Percentiles rank a stretch among this genome's conserved stretches.
Evolutionary conservation across 2,329 filamentous ascomycete genomes (phyloP).

Genomic region (Fusarium zealandicum): DNA sequence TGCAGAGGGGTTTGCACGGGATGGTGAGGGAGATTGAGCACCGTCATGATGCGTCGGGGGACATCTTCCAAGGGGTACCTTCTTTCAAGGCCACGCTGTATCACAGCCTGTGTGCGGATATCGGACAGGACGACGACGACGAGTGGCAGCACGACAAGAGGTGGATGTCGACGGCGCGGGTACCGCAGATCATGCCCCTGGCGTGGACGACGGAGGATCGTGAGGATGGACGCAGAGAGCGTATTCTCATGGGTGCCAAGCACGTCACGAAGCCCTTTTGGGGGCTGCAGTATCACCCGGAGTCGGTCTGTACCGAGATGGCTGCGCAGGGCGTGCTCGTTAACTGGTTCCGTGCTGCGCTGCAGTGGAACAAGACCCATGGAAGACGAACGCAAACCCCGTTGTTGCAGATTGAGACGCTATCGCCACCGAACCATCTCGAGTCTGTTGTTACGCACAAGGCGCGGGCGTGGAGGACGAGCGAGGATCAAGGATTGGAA

Average conservation of each 20-base stretch:
- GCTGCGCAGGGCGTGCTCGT: constrained; percentile 69
- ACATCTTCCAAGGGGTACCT: constrained; percentile 71
- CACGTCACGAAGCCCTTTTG: constrained; percentile 77
- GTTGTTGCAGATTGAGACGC: constrained; percentile 33
- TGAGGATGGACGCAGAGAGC: constrained; percentile 50
- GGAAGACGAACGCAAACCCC: constrained; percentile 23
- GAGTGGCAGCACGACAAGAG: constrained; percentile 38
- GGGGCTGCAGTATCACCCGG: constrained; percentile 90
- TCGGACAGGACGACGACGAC: constrained; percentile 50
- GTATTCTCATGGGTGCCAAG: constrained; percentile 78
- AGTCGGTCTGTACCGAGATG: constrained; percentile 82
- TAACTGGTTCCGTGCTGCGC: constrained; percentile 77
- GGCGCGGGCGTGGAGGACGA: background rate
- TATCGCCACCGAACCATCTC: constrained; percentile 38
- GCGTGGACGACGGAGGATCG: constrained; percentile 66
- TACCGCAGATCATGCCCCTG: constrained; percentile 60
- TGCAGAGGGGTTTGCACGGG: constrained; percentile 81
- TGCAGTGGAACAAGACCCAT: constrained; percentile 62
- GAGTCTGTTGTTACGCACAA: constrained; percentile 32
- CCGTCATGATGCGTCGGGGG: constrained; percentile 44
- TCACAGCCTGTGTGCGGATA: constrained; percentile 67
- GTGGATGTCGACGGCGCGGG: constrained; percentile 49
- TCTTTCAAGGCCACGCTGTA: constrained; percentile 77
- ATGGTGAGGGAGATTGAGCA: constrained; percentile 76
- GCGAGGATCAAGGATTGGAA: background rate